Evolutionary conservation across 768 basidiomycete species (phyloP).

Genomic region (Saitozyma podzolica): DNA sequence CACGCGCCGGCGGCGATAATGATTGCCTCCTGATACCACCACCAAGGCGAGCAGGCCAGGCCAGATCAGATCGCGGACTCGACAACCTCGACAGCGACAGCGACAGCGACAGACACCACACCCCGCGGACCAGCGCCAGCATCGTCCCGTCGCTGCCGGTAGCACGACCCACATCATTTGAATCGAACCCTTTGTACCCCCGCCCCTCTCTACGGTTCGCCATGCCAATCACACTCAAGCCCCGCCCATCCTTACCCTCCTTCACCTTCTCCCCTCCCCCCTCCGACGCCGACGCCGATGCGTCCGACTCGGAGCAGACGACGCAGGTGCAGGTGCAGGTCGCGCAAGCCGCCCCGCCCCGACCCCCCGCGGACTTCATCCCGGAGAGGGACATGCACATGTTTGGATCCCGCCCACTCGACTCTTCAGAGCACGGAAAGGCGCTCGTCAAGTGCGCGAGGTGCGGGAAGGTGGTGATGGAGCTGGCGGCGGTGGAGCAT

Average conservation of each 20-base stretch:
- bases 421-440: conserved; percentile 57
- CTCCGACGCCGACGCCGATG: conserved; percentile 19
- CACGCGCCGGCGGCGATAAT: too few relatives aligned
- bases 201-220: not conserved
- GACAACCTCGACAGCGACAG: too few relatives aligned
- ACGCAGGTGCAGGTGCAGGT: not conserved
- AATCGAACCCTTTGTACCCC: not conserved
- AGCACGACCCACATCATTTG: too few relatives aligned
- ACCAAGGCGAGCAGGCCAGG: too few relatives aligned
- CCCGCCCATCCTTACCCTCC: conserved; percentile 18
- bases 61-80: too few relatives aligned
- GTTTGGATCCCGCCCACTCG: conserved; percentile 75
- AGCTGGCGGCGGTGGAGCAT: conserved; percentile 74
- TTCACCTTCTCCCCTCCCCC: conserved; percentile 39
- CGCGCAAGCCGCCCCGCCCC: conserved; percentile 54
- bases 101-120: too few relatives aligned
- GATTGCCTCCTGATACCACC: too few relatives aligned
- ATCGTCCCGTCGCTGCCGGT: too few relatives aligned
- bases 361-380: conserved; percentile 82
- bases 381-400: conserved; percentile 83
- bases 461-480: conserved; percentile 76
- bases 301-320: not conserved
- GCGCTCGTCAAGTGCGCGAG: conserved; percentile 61
- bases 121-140: too few relatives aligned
- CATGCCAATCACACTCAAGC: conserved; percentile 32